Conservation (phyloP, 2,329 filamentous ascomycete genomes). For the Fusarium pseudoanthophilum region DNA sequence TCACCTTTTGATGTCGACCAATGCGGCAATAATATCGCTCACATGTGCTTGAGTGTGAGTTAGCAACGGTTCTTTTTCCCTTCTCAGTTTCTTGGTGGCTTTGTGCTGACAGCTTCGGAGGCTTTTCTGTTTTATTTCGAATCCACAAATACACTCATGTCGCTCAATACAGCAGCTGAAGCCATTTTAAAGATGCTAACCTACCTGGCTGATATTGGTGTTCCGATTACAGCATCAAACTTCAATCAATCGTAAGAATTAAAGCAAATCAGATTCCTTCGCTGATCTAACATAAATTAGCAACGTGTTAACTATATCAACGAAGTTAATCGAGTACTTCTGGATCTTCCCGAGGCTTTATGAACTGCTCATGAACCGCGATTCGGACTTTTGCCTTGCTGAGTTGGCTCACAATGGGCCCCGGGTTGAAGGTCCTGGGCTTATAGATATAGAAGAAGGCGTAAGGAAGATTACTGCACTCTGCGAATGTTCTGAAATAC, state of each 20-base stretch:
- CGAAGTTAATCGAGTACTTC: too few relatives aligned
- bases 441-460: too few relatives aligned
- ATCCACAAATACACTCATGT: too few relatives aligned
- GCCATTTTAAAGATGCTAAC: rapidly evolving
- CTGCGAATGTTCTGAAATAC: too few relatives aligned
- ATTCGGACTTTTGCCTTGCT: rapidly evolving
- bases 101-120: background rate
- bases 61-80: background rate
- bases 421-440: too few relatives aligned
- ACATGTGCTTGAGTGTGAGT: rapidly evolving
- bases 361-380: rapidly evolving
- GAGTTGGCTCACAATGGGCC: background rate
- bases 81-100: rapidly evolving
- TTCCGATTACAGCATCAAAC: background rate
- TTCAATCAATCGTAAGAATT: rapidly evolving
- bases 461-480: too few relatives aligned
- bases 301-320: rapidly evolving
- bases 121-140: rapidly evolving
- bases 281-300: background rate
- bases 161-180: background rate
- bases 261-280: rapidly evolving
- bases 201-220: background rate
- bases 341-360: rapidly evolving
- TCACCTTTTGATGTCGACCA: background rate
- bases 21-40: rapidly evolving